Evolutionary conservation across 441 rosid genomes (phyloP), one percentile per base, ranked within the genome.

Genomic region (Aleurites moluccanus): DNA sequence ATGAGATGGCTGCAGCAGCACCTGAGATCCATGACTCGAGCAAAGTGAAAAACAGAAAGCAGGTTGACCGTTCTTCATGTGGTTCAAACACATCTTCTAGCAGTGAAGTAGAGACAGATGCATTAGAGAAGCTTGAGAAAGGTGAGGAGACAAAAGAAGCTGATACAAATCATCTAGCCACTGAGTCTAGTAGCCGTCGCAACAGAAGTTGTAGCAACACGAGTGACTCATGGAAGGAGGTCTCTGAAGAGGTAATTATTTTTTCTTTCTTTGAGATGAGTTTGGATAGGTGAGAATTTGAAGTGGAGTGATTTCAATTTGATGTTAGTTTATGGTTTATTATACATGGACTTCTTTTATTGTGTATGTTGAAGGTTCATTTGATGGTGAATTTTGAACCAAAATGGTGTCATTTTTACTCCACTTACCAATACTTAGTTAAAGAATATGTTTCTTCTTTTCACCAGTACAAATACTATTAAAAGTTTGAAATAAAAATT

Each of bases 81-180:
- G 98, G 96, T 71, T 95, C 99, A 70, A 93, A 95, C 83, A 90
- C 96, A 56, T 81, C 96, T 79, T 92, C 95, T 61, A 89, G 95
- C 80, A 95, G 98, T 74, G 99, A 95, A 45, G 86, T 85, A 27
- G 98, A 95, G 83, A 89, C 90, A 21, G 90, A 92, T 63, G 91
- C 90, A 44, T 82, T 90, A 69, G 86, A 83, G 78, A 91, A 92
- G 72, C 78, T 83, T 67, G 90, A 86, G 73, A 83, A 85, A 73
- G 88, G 78, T 64, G 79, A 74, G 75, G 90, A 85, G 60, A 53
- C 83, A 21, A 81, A 87, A 81, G 91, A 82, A 80, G 81, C 77
- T 64, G 97, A 89, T 81, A 79, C 80, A 40, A 83, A 82, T 73
- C 83, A 82, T 81, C 78, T 67, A 67, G 73, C 77, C 35, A 20